phyloP scores from a whole-genome alignment of 371 early-diverging fungal species.

The Mortierella sp. region DNA sequence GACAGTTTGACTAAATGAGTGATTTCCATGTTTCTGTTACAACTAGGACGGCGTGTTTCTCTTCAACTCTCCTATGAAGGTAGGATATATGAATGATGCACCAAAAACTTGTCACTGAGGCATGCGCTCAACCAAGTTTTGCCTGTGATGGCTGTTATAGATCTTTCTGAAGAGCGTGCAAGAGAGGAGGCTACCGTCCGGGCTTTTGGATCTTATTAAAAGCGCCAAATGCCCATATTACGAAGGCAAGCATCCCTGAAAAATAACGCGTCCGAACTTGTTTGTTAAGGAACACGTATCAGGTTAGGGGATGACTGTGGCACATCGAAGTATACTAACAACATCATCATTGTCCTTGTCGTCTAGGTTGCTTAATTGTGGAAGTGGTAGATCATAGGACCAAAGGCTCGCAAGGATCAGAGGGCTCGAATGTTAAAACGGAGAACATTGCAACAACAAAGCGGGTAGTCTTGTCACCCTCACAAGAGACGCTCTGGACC shows the following conservation, averaged over 20 bases:
- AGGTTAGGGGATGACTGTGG: too few species aligned
- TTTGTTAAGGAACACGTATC: too few species aligned
- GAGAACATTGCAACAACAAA: slow-evolving; percentile 38
- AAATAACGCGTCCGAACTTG: too few species aligned
- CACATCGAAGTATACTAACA: too few species aligned
- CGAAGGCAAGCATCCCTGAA: slow-evolving; percentile 60
- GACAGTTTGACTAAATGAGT: neutral
- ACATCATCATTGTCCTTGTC: neutral
- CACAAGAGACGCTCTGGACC: slow-evolving; percentile 70
- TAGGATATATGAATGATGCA: slow-evolving; percentile 6
- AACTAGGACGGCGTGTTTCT: slow-evolving; percentile 70
- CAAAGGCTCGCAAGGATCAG: slow-evolving; percentile 5
- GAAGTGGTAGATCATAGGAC: slow-evolving; percentile 69
- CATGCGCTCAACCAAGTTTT: too few species aligned
- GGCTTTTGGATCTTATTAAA: slow-evolving; percentile 69
- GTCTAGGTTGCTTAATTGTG: slow-evolving; percentile 64
- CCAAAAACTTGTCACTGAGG: neutral
- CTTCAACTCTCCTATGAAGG: slow-evolving; percentile 74
- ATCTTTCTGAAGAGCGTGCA: slow-evolving; percentile 67
- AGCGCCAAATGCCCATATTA: slow-evolving; percentile 69
- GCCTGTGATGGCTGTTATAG: slow-evolving; percentile 28
- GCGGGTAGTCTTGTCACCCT: slow-evolving; percentile 65
- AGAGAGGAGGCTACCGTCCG: slow-evolving; percentile 66
- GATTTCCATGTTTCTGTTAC: slow-evolving; percentile 1
- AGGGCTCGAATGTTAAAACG: slow-evolving; percentile 12